phyloP scores from a whole-genome alignment of 2,329 filamentous ascomycete species.

The Kalmusia sp. region DNA sequence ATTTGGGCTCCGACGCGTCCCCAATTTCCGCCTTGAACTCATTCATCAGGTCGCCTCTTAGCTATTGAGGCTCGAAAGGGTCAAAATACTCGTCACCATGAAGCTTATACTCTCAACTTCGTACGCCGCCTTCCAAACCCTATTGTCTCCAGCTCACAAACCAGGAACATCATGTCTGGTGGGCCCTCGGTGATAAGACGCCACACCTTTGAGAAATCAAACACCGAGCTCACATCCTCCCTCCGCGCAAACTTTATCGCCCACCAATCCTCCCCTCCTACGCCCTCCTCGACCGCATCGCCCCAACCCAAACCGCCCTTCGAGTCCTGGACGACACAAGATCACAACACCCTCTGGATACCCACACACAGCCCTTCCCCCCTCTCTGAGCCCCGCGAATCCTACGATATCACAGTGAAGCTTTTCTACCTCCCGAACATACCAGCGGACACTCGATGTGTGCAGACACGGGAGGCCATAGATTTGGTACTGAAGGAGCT shows the following conservation, averaged over 20 bases:
- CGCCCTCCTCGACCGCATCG: slow-evolving; percentile 35
- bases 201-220: slow-evolving; percentile 80
- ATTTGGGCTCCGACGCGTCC: too few relatives aligned
- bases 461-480: slow-evolving; percentile 79
- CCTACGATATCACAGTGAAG: slow-evolving; percentile 96
- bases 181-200: slow-evolving; percentile 85
- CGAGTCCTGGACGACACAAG: slow-evolving; percentile 71
- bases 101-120: slow-evolving; percentile 86
- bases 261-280: slow-evolving; percentile 66
- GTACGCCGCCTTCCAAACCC: slow-evolving; percentile 60
- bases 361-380: slow-evolving; percentile 75
- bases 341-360: slow-evolving; percentile 67
- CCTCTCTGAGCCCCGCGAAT: slow-evolving; percentile 78
- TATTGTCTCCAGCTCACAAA: slow-evolving; percentile 52
- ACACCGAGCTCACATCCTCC: slow-evolving; percentile 89
- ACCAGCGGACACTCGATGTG: slow-evolving; percentile 67
- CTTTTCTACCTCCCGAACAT: slow-evolving; percentile 87
- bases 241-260: slow-evolving; percentile 83
- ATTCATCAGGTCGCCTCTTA: too few relatives aligned
- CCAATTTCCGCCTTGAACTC: too few relatives aligned
- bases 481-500: slow-evolving; percentile 81
- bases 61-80: background rate
- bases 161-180: slow-evolving; percentile 83
- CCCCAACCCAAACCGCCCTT: slow-evolving; percentile 49
- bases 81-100: slow-evolving; percentile 59